Base-by-base conservation (phyloP, 306 rosid species). In the Vicia faba region DNA sequence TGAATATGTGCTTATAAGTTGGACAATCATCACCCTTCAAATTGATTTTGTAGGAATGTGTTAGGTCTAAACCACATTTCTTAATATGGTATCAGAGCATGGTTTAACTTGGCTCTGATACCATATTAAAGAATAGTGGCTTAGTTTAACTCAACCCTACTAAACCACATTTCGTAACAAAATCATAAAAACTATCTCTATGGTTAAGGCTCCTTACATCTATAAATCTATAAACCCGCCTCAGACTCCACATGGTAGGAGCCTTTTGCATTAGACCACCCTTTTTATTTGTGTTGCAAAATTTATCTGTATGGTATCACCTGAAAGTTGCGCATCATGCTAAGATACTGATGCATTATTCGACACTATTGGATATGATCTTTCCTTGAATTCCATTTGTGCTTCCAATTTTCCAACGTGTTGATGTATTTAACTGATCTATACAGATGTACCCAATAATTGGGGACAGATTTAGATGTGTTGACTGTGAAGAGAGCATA, bases 391-490 rank as follows among this genome's bases (percentile, higher is more conserved):
- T 49, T 65, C 25, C 46, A 16, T 61, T 70, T 11, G 7, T 49
- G 25, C 70, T 44, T 39, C 8, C 18, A 59, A 54, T 70, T 58
- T 48, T 54, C 51, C 66, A 19, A 39, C 16, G 35, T 23, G 36
- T 15, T 75, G 50, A 78, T 51, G 25, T 62, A 0, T 71, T 38
- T 61, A 58, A 70, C 28, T 61, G 70, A 19, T 59, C 7, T 51
- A 4, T 44, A 2, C 91, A 92, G 98, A 78, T 92, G 69, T 74
- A 0, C 58, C 98, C 98, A 46, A 84, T 92, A 35, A 54, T 74
- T 38, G 96, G 98, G 45, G 91, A 92, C 43, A 87, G 98, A 73
- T 87, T 89, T 74, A 78, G 1, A 50, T 92, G 98, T 78, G 67
- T 46, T 61, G 95, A 92, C 72, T 92, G 98, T 63, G 28, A 57